phyloP scores from a whole-genome alignment of 345 rosid genomes.

The Rhodamnia argentea region DNA sequence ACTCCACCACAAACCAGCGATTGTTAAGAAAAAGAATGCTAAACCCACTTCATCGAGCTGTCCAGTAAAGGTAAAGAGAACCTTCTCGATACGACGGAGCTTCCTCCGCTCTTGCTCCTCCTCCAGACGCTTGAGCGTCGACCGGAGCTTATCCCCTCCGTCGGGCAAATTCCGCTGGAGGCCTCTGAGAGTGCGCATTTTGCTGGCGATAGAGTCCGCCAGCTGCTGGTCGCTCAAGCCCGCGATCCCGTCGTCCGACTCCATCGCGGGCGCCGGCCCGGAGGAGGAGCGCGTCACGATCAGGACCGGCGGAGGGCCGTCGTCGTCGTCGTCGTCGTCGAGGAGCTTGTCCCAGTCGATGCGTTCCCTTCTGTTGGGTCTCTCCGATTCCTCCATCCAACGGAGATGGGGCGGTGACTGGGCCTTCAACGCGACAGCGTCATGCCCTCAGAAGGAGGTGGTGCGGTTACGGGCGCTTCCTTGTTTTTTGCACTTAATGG shows the following conservation, averaged over 20 bases:
- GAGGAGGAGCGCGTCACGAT: neutral
- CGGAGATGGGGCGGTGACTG: neutral
- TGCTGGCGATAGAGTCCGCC: constrained; percentile 18
- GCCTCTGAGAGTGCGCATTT: neutral
- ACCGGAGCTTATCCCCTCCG: constrained; percentile 36
- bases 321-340: neutral
- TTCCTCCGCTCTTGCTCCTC: constrained; percentile 41
- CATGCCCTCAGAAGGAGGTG: too few relatives aligned
- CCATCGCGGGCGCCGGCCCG: neutral
- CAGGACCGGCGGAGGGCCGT: neutral
- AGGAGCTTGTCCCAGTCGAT: neutral
- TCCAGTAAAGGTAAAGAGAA: neutral
- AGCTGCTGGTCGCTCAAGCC: constrained; percentile 38
- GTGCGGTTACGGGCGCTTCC: too few relatives aligned
- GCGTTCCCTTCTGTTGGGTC: neutral
- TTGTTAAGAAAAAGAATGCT: neutral
- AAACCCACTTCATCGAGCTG: neutral
- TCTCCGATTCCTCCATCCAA: neutral
- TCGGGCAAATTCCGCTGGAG: constrained; percentile 18
- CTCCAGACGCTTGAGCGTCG: constrained; percentile 15
- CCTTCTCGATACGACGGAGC: constrained; percentile 16
- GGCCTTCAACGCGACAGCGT: too few relatives aligned
- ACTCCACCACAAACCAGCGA: too few relatives aligned
- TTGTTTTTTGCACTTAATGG: too few relatives aligned
- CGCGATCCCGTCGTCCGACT: constrained; percentile 4